Conservation (phyloP, 2,329 filamentous ascomycete species). For the Chrysosporium keratinophilum region DNA sequence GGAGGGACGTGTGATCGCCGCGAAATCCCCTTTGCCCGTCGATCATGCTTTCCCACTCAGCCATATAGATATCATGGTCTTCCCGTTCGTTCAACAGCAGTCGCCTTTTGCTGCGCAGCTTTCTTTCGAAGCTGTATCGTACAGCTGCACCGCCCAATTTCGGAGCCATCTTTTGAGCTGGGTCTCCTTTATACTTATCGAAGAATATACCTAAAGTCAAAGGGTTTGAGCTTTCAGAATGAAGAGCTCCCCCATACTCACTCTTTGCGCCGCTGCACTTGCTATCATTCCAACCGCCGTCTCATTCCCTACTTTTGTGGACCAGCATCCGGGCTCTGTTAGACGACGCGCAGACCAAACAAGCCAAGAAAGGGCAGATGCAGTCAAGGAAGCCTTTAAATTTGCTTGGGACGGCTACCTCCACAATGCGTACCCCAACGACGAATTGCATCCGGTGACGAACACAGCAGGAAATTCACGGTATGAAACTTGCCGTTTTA, state of each 20-base stretch:
- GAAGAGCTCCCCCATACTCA: slow-evolving; percentile 4
- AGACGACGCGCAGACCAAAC: background rate
- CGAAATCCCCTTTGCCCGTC: background rate
- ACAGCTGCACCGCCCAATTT: background rate
- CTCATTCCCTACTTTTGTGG: slow-evolving; percentile 7
- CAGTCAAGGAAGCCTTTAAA: slow-evolving; percentile 59
- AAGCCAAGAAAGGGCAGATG: slow-evolving; percentile 40
- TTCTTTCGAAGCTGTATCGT: no score
- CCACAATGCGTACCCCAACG: slow-evolving; percentile 64
- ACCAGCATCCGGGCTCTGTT: background rate
- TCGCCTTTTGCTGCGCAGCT: no score
- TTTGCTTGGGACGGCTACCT: slow-evolving; percentile 64
- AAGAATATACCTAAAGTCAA: background rate
- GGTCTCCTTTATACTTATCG: background rate
- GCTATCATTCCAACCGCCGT: slow-evolving; percentile 8
- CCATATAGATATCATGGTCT: no score
- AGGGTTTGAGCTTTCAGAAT: background rate
- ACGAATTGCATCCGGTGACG: slow-evolving; percentile 60
- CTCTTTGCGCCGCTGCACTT: slow-evolving; percentile 4
- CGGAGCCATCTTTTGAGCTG: background rate
- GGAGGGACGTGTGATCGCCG: background rate
- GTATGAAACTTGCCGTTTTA: slow-evolving; percentile 35
- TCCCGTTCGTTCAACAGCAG: no score
- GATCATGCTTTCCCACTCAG: background rate
- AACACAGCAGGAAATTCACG: slow-evolving; percentile 59